These are phyloP conservation scores for Lojkania enalia DNA, from an alignment of 2,329 filamentous ascomycete genomes.

Conservation along the genomic window DNA sequence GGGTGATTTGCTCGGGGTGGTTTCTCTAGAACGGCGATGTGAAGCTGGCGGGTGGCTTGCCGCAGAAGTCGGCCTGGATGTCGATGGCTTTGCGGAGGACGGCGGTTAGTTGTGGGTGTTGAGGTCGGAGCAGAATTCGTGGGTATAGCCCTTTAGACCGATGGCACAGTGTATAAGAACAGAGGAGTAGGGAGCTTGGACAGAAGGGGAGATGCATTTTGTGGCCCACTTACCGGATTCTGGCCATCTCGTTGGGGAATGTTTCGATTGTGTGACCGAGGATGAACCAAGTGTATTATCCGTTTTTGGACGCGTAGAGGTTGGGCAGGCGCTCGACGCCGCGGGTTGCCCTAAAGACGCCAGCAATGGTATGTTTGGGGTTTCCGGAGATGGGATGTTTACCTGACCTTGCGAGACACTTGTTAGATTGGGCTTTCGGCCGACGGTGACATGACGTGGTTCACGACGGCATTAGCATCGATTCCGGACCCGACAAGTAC, in stretches of 20 bases:
- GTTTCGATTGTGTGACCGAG: slow-evolving; percentile 6
- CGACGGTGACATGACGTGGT: not conserved
- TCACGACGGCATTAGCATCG: not conserved
- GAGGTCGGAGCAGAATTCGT: slow-evolving; percentile 14
- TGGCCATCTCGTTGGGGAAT: slow-evolving; percentile 1
- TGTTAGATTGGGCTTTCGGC: not conserved
- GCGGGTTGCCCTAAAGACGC: slow-evolving; percentile 2
- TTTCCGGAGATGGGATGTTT: not conserved
- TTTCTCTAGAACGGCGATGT: slow-evolving; percentile 46
- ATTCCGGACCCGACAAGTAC: not conserved
- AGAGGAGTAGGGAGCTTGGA: not conserved
- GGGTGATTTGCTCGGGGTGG: slow-evolving; percentile 37
- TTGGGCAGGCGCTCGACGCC: slow-evolving; percentile 1
- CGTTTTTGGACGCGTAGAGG: slow-evolving; percentile 3
- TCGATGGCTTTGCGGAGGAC: slow-evolving; percentile 38
- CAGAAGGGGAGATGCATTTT: not conserved
- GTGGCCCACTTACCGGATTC: slow-evolving; percentile 1
- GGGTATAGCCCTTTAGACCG: slow-evolving; percentile 9
- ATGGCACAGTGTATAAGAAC: not conserved
- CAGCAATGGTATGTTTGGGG: not conserved
- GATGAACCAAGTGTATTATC: slow-evolving; percentile 1
- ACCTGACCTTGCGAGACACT: not conserved
- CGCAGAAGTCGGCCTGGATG: slow-evolving; percentile 39
- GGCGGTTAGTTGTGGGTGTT: slow-evolving; percentile 30
- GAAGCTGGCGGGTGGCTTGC: slow-evolving; percentile 44